Conservation (phyloP, 164 flowering plant genomes). For the Nelumbo lutea region DNA sequence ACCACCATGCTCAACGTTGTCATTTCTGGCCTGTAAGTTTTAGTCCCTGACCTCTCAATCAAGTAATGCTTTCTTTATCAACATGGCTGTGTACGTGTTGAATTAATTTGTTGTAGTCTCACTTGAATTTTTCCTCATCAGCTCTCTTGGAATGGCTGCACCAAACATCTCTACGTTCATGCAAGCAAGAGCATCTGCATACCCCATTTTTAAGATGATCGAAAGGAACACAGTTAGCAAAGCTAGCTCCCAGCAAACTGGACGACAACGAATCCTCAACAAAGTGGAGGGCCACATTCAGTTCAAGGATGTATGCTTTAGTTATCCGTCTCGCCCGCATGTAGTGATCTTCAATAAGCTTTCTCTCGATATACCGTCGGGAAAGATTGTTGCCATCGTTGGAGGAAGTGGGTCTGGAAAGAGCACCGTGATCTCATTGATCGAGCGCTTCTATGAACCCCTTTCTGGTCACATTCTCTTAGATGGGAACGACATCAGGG, state of each 20-base stretch:
- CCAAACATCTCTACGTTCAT: constrained; percentile 64
- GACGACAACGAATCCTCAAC: constrained; percentile 31
- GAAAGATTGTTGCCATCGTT: constrained; percentile 86
- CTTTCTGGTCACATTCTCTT: constrained; percentile 55
- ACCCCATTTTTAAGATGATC: constrained; percentile 52
- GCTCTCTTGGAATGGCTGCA: constrained; percentile 65
- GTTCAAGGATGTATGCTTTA: constrained; percentile 64
- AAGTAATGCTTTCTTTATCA: background rate
- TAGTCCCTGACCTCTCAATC: background rate
- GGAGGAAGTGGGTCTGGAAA: constrained; percentile 98
- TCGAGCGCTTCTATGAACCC: constrained; percentile 96
- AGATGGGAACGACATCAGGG: constrained; percentile 60
- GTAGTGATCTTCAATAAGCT: constrained; percentile 57
- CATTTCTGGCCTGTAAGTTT: constrained; percentile 62
- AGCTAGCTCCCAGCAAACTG: constrained; percentile 24
- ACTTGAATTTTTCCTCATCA: constrained; percentile 13
- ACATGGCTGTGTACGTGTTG: background rate
- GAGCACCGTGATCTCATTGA: constrained; percentile 87
- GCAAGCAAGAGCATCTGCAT: constrained; percentile 66
- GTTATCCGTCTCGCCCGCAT: constrained; percentile 93
- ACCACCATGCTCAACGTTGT: constrained; percentile 76
- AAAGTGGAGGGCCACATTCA: constrained; percentile 70
- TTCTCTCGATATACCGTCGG: constrained; percentile 66
- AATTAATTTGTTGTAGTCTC: constrained; percentile 3
- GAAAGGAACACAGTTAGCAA: constrained; percentile 38